Conservation (phyloP, 2,329 filamentous ascomycete species). For the Alternaria rosae region DNA sequence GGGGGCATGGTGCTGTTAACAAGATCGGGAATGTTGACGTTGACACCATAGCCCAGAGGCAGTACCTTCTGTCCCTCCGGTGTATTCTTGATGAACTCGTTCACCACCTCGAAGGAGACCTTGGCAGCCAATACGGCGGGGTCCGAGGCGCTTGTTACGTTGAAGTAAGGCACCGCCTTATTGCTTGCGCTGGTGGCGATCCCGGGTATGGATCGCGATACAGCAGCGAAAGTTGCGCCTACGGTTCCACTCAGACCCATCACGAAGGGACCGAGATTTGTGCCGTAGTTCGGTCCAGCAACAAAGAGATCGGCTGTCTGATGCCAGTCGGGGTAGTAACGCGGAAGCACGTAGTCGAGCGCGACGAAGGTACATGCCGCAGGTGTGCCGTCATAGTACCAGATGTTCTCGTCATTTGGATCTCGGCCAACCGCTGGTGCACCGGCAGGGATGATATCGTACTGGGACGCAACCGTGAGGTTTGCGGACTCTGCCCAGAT, state of each 20-base stretch:
- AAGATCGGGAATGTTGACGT: slow-evolving; percentile 60
- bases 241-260: slow-evolving; percentile 37
- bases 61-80: slow-evolving; percentile 45
- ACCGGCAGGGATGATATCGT: slow-evolving; percentile 56
- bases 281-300: slow-evolving; percentile 64
- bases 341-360: slow-evolving; percentile 63
- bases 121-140: slow-evolving; percentile 56
- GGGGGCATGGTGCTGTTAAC: slow-evolving; percentile 52
- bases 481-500: slow-evolving; percentile 56
- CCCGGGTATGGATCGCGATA: slow-evolving; percentile 59
- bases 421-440: slow-evolving; percentile 60
- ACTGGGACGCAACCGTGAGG: slow-evolving; percentile 54
- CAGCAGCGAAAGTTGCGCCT: slow-evolving; percentile 60
- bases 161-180: slow-evolving; percentile 53
- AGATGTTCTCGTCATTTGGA: slow-evolving; percentile 62
- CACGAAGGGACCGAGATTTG: slow-evolving; percentile 63
- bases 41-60: slow-evolving; percentile 61
- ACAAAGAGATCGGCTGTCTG: slow-evolving; percentile 63
- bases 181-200: slow-evolving; percentile 59
- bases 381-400: slow-evolving; percentile 68
- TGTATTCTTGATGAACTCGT: slow-evolving; percentile 54
- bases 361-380: slow-evolving; percentile 64
- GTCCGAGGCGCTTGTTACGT: slow-evolving; percentile 53
- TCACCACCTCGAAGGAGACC: slow-evolving; percentile 55
- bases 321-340: slow-evolving; percentile 49